Conservation (phyloP, 352 stramenopile genomes). For the Phytophthora citrophthora region DNA sequence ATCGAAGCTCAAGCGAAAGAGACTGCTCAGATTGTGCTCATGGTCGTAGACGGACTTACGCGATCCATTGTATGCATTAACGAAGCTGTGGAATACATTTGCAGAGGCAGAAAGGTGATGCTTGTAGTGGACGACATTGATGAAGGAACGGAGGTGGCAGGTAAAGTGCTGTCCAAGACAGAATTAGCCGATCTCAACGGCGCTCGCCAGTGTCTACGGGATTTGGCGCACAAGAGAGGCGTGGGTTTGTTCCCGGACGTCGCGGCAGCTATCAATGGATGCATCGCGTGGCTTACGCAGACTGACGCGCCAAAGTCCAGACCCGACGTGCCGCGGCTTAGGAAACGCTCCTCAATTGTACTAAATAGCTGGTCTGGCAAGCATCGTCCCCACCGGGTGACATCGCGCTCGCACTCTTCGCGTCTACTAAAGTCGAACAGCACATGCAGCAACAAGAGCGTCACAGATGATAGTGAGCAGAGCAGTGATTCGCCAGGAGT, state of each 20-base stretch:
- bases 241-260: conserved; percentile 69
- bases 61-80: conserved; percentile 88
- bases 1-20: conserved; percentile 86
- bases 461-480: conserved; percentile 36
- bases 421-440: conserved; percentile 49
- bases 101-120: conserved; percentile 67
- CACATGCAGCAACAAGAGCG: conserved; percentile 43
- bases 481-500: conserved; percentile 14
- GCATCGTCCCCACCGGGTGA: conserved; percentile 49
- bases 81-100: conserved; percentile 90
- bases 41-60: conserved; percentile 86
- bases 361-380: conserved; percentile 74
- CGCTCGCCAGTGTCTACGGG: conserved; percentile 76
- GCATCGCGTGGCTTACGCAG: conserved; percentile 58
- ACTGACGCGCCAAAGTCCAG: conserved; percentile 51
- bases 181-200: conserved; percentile 87
- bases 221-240: conserved; percentile 55
- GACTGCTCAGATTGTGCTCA: conserved; percentile 80
- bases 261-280: conserved; percentile 45
- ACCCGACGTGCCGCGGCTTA: conserved; percentile 54
- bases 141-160: conserved; percentile 55
- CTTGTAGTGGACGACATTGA: conserved; percentile 85
- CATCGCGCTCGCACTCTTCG: conserved; percentile 72
- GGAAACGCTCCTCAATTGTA: conserved; percentile 82
- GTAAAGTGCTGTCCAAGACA: conserved; percentile 47